phyloP scores from a whole-genome alignment of 495 filamentous ascomycete species.

The Lasiosphaeriaceae sp. region DNA sequence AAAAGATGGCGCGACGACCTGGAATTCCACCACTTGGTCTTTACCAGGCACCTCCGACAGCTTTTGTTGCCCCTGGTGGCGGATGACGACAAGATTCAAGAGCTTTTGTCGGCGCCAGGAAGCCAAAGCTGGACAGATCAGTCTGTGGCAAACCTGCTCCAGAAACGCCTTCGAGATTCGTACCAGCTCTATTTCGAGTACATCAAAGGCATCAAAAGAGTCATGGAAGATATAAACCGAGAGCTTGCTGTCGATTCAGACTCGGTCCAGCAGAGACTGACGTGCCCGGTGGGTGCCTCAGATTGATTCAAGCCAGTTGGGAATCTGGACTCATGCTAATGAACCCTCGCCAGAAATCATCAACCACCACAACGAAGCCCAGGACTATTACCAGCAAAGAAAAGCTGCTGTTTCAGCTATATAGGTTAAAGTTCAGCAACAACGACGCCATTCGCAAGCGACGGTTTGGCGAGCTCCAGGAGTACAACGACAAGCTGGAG shows the following conservation, averaged over 20 bases:
- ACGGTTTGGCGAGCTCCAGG: constrained; percentile 7
- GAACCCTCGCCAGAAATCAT: background rate
- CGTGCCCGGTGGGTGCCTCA: constrained; percentile 9
- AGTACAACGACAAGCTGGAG: constrained; percentile 6
- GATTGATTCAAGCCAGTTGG: background rate
- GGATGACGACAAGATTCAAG: background rate
- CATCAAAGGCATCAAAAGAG: constrained; percentile 5
- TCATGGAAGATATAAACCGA: constrained; percentile 7
- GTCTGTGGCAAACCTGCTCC: background rate
- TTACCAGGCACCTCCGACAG: constrained; percentile 6
- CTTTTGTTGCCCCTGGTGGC: constrained; percentile 13
- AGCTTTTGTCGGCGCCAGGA: constrained; percentile 10
- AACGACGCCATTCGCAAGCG: background rate
- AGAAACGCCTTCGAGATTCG: constrained; percentile 5
- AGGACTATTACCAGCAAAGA: background rate
- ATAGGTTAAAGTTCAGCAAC: constrained; percentile 3
- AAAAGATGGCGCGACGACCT: constrained; percentile 20
- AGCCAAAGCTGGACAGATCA: constrained; percentile 12
- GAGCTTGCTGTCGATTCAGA: constrained; percentile 5
- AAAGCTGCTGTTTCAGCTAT: background rate
- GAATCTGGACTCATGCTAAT: background rate
- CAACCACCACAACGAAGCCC: background rate
- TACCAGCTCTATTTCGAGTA: constrained; percentile 17
- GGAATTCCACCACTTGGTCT: constrained; percentile 13
- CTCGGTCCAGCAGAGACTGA: background rate